Conservation (phyloP, 2,329 filamentous ascomycete genomes). For the Ampelomyces quisqualis region DNA sequence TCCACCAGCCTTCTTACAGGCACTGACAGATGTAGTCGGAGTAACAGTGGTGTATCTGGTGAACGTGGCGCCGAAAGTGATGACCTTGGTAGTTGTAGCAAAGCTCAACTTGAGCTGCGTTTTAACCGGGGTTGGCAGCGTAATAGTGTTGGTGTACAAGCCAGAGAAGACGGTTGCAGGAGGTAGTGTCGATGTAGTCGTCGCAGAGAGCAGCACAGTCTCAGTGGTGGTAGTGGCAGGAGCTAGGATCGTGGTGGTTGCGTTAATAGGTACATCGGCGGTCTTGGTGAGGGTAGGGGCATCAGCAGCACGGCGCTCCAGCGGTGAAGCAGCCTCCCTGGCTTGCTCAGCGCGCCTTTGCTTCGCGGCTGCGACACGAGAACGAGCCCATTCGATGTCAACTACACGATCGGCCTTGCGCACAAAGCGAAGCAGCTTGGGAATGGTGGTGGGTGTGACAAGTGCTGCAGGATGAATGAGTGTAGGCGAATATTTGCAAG, state of each 20-base stretch:
- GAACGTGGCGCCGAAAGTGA: conserved; percentile 39
- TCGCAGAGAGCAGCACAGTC: conserved; percentile 24
- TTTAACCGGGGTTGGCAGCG: conserved; percentile 41
- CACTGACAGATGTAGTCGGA: conserved; percentile 37
- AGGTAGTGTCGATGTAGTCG: conserved; percentile 34
- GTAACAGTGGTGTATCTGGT: conserved; percentile 41
- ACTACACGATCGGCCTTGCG: conserved; percentile 33
- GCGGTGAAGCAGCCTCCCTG: conserved; percentile 12
- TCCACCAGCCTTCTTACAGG: conserved; percentile 39
- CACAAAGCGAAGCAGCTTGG: conserved; percentile 24
- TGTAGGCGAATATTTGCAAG: conserved; percentile 40
- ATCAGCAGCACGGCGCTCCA: conserved; percentile 42
- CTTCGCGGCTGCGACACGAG: conserved; percentile 40
- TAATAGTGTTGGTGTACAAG: conserved; percentile 35
- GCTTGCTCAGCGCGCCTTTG: conserved; percentile 27
- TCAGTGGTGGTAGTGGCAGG: conserved; percentile 33
- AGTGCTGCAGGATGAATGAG: conserved; percentile 33
- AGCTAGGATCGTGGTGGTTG: conserved; percentile 35
- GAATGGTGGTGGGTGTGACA: conserved; percentile 28
- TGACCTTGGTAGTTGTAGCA: conserved; percentile 34
- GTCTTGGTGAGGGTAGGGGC: conserved; percentile 39
- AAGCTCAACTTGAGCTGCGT: conserved; percentile 33
- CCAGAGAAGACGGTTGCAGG: conserved; percentile 42
- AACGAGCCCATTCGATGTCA: conserved; percentile 38
- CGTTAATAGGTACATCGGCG: conserved; percentile 28